Conservation (phyloP, 73 alveolate genomes). For the Durusdinium trenchii region DNA sequence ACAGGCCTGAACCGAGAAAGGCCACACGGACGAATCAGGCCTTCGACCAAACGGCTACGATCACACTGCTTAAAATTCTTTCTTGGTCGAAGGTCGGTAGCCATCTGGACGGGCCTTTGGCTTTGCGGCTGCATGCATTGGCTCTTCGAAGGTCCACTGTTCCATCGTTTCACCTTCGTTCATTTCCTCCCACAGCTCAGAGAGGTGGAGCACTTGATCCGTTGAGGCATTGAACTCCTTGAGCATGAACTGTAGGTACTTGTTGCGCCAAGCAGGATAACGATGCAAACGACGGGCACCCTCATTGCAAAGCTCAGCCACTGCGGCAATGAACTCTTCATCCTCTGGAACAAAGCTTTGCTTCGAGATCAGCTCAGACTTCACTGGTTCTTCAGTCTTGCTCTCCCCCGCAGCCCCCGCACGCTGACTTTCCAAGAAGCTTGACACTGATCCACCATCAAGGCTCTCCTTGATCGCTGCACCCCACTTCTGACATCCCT, state of each 20-base stretch:
- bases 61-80: no score
- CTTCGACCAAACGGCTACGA: no score
- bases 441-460: background rate
- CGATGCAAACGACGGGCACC: background rate
- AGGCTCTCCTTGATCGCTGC: background rate
- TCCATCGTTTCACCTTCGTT: background rate
- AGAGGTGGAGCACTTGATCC: background rate
- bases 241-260: background rate
- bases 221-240: background rate
- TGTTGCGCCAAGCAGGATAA: constrained; percentile 40
- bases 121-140: no score
- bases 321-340: background rate
- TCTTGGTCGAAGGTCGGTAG: no score
- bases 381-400: background rate
- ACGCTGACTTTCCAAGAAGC: background rate
- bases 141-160: no score
- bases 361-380: background rate
- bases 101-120: no score
- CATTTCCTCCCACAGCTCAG: background rate
- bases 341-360: constrained; percentile 8
- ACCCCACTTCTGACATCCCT: background rate
- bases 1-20: no score
- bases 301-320: background rate
- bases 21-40: no score
- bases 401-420: background rate